A percentile compares a stretch with the other conserved stretches of the same genome.
These are phyloP conservation scores for Calcarisporium arbuscula DNA, from an alignment of 2,329 filamentous ascomycete genomes.

Conservation along the genomic window DNA sequence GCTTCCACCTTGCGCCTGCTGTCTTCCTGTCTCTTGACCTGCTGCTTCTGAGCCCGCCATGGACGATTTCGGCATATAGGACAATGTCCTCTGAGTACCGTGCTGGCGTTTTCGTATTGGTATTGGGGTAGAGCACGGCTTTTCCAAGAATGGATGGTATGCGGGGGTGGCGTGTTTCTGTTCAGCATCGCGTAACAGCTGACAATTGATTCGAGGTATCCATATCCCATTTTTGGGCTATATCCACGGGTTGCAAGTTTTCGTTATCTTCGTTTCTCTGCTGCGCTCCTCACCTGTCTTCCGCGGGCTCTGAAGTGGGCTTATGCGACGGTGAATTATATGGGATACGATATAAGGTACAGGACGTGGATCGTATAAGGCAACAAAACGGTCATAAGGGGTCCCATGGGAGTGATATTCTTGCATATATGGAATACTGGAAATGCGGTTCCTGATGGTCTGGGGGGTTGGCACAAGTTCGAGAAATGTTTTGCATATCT, in stretches of 20 bases:
- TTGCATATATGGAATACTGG: no score
- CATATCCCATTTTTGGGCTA: conserved; percentile 76
- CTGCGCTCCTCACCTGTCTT: conserved; percentile 63
- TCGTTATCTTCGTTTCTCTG: conserved; percentile 63
- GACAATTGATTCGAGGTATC: conserved; percentile 53
- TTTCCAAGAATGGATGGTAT: conserved; percentile 58
- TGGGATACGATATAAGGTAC: conserved; percentile 39
- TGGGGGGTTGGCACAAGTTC: no score
- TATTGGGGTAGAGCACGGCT: conserved; percentile 71
- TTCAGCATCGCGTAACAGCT: background rate
- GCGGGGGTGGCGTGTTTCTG: no score
- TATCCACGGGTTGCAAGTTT: conserved; percentile 60
- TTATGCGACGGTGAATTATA: conserved; percentile 63
- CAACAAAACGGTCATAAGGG: no score
- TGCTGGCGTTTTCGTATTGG: conserved; percentile 64
- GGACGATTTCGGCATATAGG: conserved; percentile 56
- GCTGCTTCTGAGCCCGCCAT: conserved; percentile 65
- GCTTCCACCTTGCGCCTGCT: conserved; percentile 61
- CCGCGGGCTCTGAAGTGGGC: conserved; percentile 63
- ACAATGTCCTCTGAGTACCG: conserved; percentile 52
- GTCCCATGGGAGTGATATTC: no score
- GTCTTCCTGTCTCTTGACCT: conserved; percentile 59
- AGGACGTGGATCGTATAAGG: no score
- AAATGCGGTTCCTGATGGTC: no score
- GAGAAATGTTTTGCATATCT: no score